These are phyloP conservation scores for Yarrowia divulgata DNA, from an alignment of 805 yeast species.

Conservation along the genomic window DNA sequence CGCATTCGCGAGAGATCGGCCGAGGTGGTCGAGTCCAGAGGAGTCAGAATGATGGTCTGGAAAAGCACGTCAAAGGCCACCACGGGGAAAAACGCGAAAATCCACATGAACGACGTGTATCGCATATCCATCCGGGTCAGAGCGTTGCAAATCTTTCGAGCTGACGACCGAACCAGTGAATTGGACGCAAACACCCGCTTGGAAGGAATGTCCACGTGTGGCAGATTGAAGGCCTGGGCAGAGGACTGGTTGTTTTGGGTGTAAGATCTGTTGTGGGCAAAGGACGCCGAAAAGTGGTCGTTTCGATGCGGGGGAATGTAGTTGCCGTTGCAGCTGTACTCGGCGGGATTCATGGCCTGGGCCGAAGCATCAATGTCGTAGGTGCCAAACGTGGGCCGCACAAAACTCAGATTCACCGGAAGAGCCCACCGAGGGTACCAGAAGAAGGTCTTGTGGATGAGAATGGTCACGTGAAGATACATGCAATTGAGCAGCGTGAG, in stretches of 20 bases:
- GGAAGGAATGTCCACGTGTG: not conserved
- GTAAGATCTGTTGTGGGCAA: not conserved
- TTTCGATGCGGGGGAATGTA: constrained; percentile 9
- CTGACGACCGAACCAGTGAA: constrained; percentile 8
- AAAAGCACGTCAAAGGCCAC: constrained; percentile 9
- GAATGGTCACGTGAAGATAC: constrained; percentile 26
- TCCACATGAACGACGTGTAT: constrained; percentile 28
- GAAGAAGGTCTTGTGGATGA: constrained; percentile 32
- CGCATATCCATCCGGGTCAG: constrained; percentile 17
- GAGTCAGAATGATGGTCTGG: constrained; percentile 13
- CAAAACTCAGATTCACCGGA: constrained; percentile 21
- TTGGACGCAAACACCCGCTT: constrained; percentile 22
- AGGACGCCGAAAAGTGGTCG: not conserved
- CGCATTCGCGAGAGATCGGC: constrained; percentile 23
- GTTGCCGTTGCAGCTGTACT: constrained; percentile 12
- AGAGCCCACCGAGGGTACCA: constrained; percentile 37
- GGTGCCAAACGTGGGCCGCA: constrained; percentile 13
- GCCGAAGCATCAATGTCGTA: constrained; percentile 2
- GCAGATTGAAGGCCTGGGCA: constrained; percentile 1
- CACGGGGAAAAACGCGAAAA: constrained; percentile 19
- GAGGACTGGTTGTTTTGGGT: not conserved
- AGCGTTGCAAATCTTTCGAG: constrained; percentile 18
- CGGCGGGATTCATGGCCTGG: not conserved
- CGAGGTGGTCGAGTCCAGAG: not conserved
- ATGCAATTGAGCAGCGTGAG: constrained; percentile 28